These are phyloP conservation scores for Rosa multiflora DNA, from an alignment of 306 rosid genomes.

Conservation along the genomic window DNA sequence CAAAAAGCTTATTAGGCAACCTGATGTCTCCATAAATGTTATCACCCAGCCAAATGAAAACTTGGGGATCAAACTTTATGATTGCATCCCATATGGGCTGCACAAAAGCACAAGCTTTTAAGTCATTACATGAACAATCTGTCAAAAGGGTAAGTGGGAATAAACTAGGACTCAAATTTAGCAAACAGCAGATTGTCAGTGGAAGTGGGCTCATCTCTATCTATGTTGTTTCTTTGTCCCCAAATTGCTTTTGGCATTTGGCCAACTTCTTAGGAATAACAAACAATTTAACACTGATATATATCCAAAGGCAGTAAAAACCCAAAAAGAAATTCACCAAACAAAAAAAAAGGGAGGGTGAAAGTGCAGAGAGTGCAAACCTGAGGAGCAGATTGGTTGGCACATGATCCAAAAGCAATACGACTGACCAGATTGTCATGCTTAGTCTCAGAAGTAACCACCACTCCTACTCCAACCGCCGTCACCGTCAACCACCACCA, in stretches of 20 bases:
- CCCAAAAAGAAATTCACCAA: not conserved
- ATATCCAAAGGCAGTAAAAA: not conserved
- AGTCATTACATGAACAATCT: not conserved
- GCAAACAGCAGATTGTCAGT: not conserved
- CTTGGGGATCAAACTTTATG: slow-evolving; percentile 54
- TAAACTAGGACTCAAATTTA: not conserved
- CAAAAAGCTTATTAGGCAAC: slow-evolving; percentile 66
- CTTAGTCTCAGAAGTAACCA: slow-evolving; percentile 13
- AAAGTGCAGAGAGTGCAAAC: slow-evolving; percentile 25
- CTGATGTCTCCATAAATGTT: slow-evolving; percentile 80
- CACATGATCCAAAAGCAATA: slow-evolving; percentile 87
- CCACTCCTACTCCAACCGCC: slow-evolving; percentile 5
- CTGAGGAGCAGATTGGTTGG: slow-evolving; percentile 70
- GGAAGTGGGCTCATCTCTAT: not conserved
- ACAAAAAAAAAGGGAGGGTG: not conserved
- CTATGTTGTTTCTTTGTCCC: not conserved
- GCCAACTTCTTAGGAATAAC: not conserved
- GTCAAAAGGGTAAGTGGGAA: not conserved
- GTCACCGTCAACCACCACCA: slow-evolving; percentile 13
- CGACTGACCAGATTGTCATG: slow-evolving; percentile 39
- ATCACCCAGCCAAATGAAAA: slow-evolving; percentile 83
- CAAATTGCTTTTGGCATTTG: too few relatives aligned
- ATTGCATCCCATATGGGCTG: slow-evolving; percentile 77
- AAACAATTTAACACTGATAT: not conserved
- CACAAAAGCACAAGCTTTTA: slow-evolving; percentile 28